These are phyloP conservation scores for Hypomyces rosellus DNA, from an alignment of 2,329 filamentous ascomycete species.

Conservation along the genomic window DNA sequence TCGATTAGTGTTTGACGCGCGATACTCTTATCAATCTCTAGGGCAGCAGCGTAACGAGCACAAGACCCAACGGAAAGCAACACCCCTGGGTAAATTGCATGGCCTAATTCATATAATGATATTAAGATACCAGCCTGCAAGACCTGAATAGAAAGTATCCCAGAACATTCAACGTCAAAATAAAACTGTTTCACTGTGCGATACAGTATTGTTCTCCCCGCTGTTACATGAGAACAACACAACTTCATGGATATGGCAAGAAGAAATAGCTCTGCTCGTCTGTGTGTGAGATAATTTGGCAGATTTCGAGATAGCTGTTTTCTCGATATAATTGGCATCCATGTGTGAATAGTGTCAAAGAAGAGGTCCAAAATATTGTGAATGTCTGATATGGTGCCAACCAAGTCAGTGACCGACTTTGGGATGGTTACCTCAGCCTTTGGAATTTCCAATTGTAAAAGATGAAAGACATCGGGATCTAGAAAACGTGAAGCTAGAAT, in stretches of 20 bases:
- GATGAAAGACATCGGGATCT: conserved; percentile 2
- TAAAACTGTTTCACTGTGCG: conserved; percentile 10
- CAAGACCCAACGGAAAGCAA: conserved; percentile 11
- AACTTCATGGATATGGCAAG: conserved; percentile 12
- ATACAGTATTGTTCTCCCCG: conserved; percentile 8
- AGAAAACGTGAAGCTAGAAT: conserved; percentile 2
- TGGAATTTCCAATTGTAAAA: conserved; percentile 6
- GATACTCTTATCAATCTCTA: conserved; percentile 10
- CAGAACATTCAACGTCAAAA: conserved; percentile 4
- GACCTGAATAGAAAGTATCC: conserved; percentile 9
- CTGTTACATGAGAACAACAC: neutral
- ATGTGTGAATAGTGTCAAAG: conserved; percentile 12
- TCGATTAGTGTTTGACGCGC: neutral
- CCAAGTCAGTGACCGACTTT: conserved; percentile 1
- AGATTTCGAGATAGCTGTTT: conserved; percentile 7
- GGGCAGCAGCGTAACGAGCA: conserved; percentile 10
- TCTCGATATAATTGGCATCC: conserved; percentile 14
- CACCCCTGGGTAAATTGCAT: conserved; percentile 11
- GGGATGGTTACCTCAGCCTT: conserved; percentile 4
- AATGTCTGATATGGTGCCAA: conserved; percentile 10
- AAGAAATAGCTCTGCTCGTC: conserved; percentile 7
- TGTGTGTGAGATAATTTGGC: conserved; percentile 3
- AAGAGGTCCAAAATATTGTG: conserved; percentile 7
- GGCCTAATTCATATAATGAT: conserved; percentile 10
- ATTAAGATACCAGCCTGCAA: conserved; percentile 12